A percentile compares a stretch with the other conserved stretches of the same genome.
phyloP scores from a whole-genome alignment of 1,284 basidiomycete genomes.

The Moesziomyces sp. region DNA sequence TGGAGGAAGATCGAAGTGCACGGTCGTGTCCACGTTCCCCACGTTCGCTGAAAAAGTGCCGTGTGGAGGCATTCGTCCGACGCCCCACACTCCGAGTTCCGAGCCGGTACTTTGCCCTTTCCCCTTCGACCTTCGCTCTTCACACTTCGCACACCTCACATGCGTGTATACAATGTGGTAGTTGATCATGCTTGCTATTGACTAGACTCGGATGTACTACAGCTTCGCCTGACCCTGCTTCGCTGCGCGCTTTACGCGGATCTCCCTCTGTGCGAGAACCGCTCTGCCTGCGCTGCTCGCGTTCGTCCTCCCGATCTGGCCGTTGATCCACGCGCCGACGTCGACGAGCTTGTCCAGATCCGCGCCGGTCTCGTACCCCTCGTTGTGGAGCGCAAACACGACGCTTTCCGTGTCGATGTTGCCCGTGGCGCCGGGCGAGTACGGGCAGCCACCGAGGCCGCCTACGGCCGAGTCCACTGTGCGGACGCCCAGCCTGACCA shows the following conservation, averaged over 20 bases:
- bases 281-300: conserved; percentile 49
- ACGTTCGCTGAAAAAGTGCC: not conserved
- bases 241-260: conserved; percentile 22
- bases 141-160: conserved; percentile 2
- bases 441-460: conserved; percentile 92
- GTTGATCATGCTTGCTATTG: no score
- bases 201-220: not conserved
- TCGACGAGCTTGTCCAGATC: conserved; percentile 68
- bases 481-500: conserved; percentile 70
- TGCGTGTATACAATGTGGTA: no score
- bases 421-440: conserved; percentile 80
- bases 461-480: conserved; percentile 76
- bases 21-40: conserved; percentile 19
- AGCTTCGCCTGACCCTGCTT: conserved; percentile 20
- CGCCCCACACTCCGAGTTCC: conserved; percentile 5
- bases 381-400: conserved; percentile 81
- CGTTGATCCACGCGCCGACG: conserved; percentile 48
- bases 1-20: not conserved
- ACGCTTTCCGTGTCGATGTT: conserved; percentile 74
- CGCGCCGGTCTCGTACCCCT: conserved; percentile 77
- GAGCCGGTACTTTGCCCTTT: not conserved
- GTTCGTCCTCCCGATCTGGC: conserved; percentile 37
- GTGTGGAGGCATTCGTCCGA: conserved; percentile 20
- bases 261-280: conserved; percentile 42
- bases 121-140: no score